Evolutionary conservation across 2,329 filamentous ascomycete genomes (phyloP).

Genomic region (Alternaria tenuissima): DNA sequence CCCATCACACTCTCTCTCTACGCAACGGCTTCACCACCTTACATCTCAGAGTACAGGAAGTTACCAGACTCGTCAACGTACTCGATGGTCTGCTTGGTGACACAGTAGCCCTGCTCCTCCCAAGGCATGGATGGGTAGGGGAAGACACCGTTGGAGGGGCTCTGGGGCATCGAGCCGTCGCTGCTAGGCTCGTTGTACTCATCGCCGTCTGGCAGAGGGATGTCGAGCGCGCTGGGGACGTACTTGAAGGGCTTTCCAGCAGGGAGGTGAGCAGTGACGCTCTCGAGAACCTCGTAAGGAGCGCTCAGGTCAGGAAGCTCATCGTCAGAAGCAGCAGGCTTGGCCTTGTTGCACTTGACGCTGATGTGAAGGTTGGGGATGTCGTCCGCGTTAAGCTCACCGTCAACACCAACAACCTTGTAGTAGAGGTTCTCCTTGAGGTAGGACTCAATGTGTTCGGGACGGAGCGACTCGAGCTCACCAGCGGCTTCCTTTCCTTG

Average conservation of each 20-base stretch:
- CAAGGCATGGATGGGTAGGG: slow-evolving; percentile 30
- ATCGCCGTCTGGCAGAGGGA: slow-evolving; percentile 21
- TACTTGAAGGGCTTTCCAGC: slow-evolving; percentile 43
- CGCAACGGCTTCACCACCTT: background rate
- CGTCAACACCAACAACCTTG: slow-evolving; percentile 43
- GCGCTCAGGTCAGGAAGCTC: slow-evolving; percentile 42
- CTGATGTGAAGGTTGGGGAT: slow-evolving; percentile 47
- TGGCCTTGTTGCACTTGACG: slow-evolving; percentile 42
- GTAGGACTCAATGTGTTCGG: slow-evolving; percentile 45
- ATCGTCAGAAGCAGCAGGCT: slow-evolving; percentile 32
- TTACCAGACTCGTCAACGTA: slow-evolving; percentile 47
- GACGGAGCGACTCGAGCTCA: slow-evolving; percentile 41
- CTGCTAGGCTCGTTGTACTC: slow-evolving; percentile 21
- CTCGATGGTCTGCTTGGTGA: slow-evolving; percentile 41
- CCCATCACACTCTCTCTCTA: background rate
- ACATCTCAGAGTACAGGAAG: slow-evolving; percentile 40
- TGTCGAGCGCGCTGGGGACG: slow-evolving; percentile 31
- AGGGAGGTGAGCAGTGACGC: slow-evolving; percentile 39
- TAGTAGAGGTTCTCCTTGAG: slow-evolving; percentile 48
- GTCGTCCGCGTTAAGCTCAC: slow-evolving; percentile 38
- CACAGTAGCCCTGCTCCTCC: slow-evolving; percentile 44
- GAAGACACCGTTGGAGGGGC: slow-evolving; percentile 20
- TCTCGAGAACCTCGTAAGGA: slow-evolving; percentile 36
- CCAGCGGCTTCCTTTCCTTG: slow-evolving; percentile 43
- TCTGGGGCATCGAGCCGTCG: slow-evolving; percentile 9